Percentiles rank a stretch among this genome's conserved stretches.
These are phyloP conservation scores for Luffa acutangula DNA, from an alignment of 306 rosid species.

Conservation along the genomic window DNA sequence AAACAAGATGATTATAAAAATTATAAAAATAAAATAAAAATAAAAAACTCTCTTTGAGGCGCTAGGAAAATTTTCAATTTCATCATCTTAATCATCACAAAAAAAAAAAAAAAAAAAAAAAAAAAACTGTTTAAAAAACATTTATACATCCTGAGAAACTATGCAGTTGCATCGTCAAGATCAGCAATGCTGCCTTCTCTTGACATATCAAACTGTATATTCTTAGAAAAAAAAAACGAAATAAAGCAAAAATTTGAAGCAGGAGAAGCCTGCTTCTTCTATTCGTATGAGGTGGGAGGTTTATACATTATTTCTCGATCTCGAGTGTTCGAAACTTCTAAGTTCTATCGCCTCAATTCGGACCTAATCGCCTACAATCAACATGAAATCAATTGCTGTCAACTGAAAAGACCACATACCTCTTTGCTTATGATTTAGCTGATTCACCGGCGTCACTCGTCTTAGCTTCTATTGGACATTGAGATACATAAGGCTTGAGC, in stretches of 20 bases:
- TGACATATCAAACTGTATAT: neutral
- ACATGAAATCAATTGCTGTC: neutral
- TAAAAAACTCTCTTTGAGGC: no score
- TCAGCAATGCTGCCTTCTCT: neutral
- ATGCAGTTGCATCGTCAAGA: neutral
- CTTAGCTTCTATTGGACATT: constrained; percentile 19
- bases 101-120: no score
- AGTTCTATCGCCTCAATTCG: neutral
- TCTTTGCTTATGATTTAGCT: neutral
- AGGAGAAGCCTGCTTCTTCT: neutral
- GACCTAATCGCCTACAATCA: neutral
- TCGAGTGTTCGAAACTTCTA: neutral
- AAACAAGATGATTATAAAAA: no score
- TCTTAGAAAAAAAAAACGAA: neutral
- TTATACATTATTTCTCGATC: neutral
- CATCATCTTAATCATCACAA: no score
- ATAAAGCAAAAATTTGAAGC: neutral
- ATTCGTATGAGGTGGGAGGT: neutral
- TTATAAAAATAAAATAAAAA: no score
- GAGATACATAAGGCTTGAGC: constrained; percentile 29
- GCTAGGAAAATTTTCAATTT: no score
- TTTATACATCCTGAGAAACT: neutral
- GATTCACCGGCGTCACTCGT: constrained; percentile 3
- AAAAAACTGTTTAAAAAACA: no score
- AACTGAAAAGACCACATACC: neutral